Conservation (phyloP, 495 filamentous ascomycete species). For the Lophiostoma macrostomum region DNA sequence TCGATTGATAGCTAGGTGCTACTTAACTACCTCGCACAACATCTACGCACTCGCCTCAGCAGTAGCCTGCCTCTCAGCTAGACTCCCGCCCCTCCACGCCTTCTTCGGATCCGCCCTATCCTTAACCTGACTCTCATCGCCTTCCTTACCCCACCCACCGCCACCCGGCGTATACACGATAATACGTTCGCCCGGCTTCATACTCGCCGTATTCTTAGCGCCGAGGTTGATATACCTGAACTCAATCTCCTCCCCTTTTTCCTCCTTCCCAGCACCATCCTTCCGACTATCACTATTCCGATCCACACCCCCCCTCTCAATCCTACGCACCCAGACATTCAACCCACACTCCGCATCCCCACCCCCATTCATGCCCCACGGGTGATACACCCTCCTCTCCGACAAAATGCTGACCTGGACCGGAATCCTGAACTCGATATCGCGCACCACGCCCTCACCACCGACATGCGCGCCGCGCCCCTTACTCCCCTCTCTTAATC, state of each 20-base stretch:
- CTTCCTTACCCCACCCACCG: conserved; percentile 66
- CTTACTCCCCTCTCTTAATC: conserved; percentile 64
- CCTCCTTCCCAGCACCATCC: conserved; percentile 3
- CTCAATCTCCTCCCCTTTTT: conserved; percentile 47
- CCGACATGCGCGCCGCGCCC: conserved; percentile 75
- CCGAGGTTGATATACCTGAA: conserved; percentile 78
- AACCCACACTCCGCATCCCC: conserved; percentile 73
- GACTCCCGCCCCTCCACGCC: conserved; percentile 32
- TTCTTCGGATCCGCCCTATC: conserved; percentile 52
- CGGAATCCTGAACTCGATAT: conserved; percentile 90
- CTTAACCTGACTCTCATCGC: conserved; percentile 49
- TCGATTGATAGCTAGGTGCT: too few relatives aligned
- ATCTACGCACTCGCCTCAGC: conserved; percentile 33
- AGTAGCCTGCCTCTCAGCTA: conserved; percentile 31
- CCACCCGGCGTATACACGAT: conserved; percentile 72
- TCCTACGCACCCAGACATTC: conserved; percentile 81
- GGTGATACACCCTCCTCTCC: conserved; percentile 80
- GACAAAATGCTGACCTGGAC: conserved; percentile 86
- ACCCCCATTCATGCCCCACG: conserved; percentile 88
- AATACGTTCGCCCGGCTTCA: conserved; percentile 82
- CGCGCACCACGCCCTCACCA: conserved; percentile 85
- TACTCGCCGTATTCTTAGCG: conserved; percentile 88
- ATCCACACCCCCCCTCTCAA: conserved; percentile 37
- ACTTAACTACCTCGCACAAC: too few relatives aligned
- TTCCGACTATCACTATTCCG: conserved; percentile 9